Evolutionary conservation across 495 filamentous ascomycete species (phyloP), one percentile per base, ranked within the genome.

Genomic region (Bathelium albidoporum): DNA sequence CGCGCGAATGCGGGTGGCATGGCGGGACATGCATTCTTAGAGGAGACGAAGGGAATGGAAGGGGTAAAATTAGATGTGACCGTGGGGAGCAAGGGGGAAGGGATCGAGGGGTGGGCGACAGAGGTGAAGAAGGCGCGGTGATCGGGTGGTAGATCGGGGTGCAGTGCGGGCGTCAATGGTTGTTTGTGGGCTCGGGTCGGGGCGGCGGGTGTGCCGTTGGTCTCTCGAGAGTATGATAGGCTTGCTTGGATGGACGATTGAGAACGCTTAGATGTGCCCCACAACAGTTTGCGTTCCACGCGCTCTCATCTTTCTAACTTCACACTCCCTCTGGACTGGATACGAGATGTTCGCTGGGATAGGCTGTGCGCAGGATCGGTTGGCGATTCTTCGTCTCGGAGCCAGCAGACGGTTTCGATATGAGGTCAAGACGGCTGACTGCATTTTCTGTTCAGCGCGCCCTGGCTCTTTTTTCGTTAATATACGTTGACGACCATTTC

Each of bases 1-100:
- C 79, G 94, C 34, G 95, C 95, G 16, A 97, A 97, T 72, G 95
- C 95, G 14, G 94, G 95, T 20, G 95, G 95, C 10, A 97, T 97
- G 94, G 83, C 87, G 12, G 83, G 84, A 28, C 89, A 94, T 68
- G 75, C 77, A 16, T 97, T 93, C 81, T 75, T 97, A 68, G 82
- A 88, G 60, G 85, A 88, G 65, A 90, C 91, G 1, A 83, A 84
- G 32, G 94, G 91, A 14, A 99, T 99, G 95, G 83, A 89, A 61
- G 82, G 81, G 9, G 77, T 94, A 52, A 84, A 83, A 64, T 76
- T 97, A 52, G 79, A 83, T 59, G 78, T 95, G 20, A 69, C 82
- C 28, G 87, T 93, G 1, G 92, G 91, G 1, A 91, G 85, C 65
- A 85, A 83, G 44, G 94, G 95, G 3, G 91, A 96, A 62, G 94